Percentiles rank a stretch among this genome's conserved stretches.
These are phyloP conservation scores for Sugiyamaella japonica DNA, from an alignment of 1,139 yeast genomes.

Conservation along the genomic window DNA sequence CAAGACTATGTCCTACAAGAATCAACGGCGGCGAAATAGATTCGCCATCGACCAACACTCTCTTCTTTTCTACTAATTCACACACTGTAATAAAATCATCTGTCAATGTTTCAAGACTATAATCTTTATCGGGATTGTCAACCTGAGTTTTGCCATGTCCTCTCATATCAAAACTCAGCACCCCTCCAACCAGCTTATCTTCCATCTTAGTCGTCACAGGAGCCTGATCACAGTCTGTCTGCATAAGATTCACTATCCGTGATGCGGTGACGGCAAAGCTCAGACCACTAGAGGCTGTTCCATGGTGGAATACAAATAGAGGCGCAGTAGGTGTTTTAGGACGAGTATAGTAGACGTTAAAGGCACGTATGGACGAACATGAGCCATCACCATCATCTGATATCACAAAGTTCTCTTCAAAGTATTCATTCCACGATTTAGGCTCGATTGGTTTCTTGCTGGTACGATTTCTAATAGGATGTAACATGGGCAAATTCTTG, in stretches of 20 bases:
- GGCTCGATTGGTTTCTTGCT: slow-evolving; percentile 11
- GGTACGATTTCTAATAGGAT: background rate
- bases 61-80: slow-evolving; percentile 39
- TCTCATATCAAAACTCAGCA: slow-evolving; percentile 72
- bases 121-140: slow-evolving; percentile 41
- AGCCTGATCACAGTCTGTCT: slow-evolving; percentile 26
- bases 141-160: slow-evolving; percentile 69
- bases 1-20: slow-evolving; percentile 87
- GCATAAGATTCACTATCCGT: slow-evolving; percentile 39
- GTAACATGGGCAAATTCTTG: background rate
- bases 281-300: slow-evolving; percentile 89
- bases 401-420: slow-evolving; percentile 40
- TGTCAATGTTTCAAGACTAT: slow-evolving; percentile 52
- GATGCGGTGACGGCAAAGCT: slow-evolving; percentile 63
- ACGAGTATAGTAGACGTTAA: slow-evolving; percentile 61
- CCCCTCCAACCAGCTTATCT: slow-evolving; percentile 48
- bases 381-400: slow-evolving; percentile 1
- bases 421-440: slow-evolving; percentile 46
- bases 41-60: slow-evolving; percentile 28
- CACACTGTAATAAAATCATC: slow-evolving; percentile 58
- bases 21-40: slow-evolving; percentile 45
- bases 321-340: slow-evolving; percentile 53
- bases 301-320: slow-evolving; percentile 78
- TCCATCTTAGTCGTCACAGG: slow-evolving; percentile 17
- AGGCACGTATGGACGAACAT: slow-evolving; percentile 26